phyloP scores from a whole-genome alignment of 2,329 filamentous ascomycete genomes.

The Aspergillus glaucus region DNA sequence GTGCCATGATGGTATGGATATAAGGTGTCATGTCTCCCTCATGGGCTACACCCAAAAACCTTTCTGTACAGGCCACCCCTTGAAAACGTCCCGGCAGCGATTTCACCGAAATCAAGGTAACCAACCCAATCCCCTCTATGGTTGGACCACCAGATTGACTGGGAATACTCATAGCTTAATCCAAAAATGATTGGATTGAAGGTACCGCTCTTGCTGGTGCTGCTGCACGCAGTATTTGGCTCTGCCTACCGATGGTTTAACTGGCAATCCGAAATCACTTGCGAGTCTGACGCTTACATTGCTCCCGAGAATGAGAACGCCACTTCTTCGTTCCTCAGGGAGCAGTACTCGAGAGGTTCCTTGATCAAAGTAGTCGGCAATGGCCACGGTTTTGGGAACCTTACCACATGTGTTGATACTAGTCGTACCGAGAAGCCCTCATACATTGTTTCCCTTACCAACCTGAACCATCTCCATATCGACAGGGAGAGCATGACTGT shows the following conservation, averaged over 20 bases:
- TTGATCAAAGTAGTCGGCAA: conserved; percentile 14
- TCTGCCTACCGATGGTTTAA: conserved; percentile 13
- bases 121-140: background rate
- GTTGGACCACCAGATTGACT: background rate
- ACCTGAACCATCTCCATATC: conserved; percentile 10
- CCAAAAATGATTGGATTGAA: conserved; percentile 3
- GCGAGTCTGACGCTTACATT: conserved; percentile 10
- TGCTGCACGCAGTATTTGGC: conserved; percentile 5
- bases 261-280: conserved; percentile 15
- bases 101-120: background rate
- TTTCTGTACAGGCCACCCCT: background rate
- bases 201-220: conserved; percentile 4
- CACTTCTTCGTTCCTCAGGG: conserved; percentile 7
- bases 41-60: background rate
- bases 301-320: conserved; percentile 8
- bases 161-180: background rate
- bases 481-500: conserved; percentile 11
- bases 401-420: conserved; percentile 12
- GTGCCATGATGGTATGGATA: background rate
- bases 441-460: conserved; percentile 12
- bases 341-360: conserved; percentile 8
- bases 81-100: background rate
- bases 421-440: conserved; percentile 8
- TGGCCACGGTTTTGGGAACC: conserved; percentile 15
- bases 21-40: background rate